Evolutionary conservation across 805 yeast species (phyloP), one percentile per base, ranked within the genome.

Genomic region (Debaryomyces maramus): DNA sequence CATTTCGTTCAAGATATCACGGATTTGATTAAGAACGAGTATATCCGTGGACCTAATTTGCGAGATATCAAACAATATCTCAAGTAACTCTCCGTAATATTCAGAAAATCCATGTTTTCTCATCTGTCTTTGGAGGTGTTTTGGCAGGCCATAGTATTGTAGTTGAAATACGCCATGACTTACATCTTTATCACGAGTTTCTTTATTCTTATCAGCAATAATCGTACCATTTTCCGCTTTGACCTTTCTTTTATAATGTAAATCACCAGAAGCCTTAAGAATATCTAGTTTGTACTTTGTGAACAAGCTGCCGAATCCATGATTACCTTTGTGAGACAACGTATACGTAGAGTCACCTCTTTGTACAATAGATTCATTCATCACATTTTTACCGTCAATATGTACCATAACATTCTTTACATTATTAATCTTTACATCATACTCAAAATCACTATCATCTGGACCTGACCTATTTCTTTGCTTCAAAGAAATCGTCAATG

Each of bases 211-310:
- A 24, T 55, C 58, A 3, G 34, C 21, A 5, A 48, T 40, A 19
- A 68, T 51, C n/a, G 55, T 55, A 1, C 69, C 67, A 41, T 66
- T 61, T 1, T 45, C 55, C 13, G 70, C 64, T 24, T 53, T 54
- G 11, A 68, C 75, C 7, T 36, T 39, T 40, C 73, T 62, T 38
- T 56, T 56, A 32, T 64, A 63, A 19, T 28, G 29, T 11, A 26
- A 14, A 2, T 22, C 31, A 13, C 35, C 40, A 8, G 48, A 43
- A 21, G 61, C 59, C 3, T 53, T 45, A 15, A 53, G 53, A 20
- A 41, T 55, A 46, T 11, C 44, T 38, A 32, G 56, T 36, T 16
- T 56, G 53, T 46, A 73, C 44, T 44, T 58, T 38, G 63, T 71
- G 50, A 50, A 60, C 53, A 61, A 48, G 2, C 38, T 31, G 3